Evolutionary conservation across 2,329 filamentous ascomycete genomes (phyloP).

Genomic region (Beauveria asiatica): DNA sequence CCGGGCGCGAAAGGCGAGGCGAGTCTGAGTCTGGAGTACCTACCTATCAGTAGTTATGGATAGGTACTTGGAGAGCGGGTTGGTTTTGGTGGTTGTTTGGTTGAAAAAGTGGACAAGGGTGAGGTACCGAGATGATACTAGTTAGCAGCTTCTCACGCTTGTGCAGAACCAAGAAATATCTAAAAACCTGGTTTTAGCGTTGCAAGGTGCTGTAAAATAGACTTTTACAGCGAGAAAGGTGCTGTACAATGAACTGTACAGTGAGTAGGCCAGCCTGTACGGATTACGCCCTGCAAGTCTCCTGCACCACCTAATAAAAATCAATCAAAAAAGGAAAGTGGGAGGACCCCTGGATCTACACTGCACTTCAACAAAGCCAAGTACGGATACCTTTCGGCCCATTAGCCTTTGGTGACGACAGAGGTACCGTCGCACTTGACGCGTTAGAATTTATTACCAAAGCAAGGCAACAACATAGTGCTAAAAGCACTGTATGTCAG

Average conservation of each 20-base stretch:
- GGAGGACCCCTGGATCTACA: conserved; percentile 4
- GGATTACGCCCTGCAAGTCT: neutral
- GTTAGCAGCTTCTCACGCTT: neutral
- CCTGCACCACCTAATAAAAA: neutral
- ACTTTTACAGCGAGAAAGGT: neutral
- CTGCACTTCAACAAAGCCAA: neutral
- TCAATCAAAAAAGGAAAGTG: neutral
- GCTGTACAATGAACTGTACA: neutral
- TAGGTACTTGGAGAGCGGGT: neutral
- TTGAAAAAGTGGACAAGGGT: neutral
- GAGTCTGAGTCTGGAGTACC: neutral
- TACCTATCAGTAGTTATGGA: neutral
- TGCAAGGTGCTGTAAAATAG: neutral
- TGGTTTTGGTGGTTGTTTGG: neutral
- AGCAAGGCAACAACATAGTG: neutral
- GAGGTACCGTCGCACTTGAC: conserved; percentile 3
- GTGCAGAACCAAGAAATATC: neutral
- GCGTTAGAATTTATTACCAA: neutral
- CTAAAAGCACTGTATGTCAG: neutral
- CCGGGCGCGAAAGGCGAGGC: neutral
- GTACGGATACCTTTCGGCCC: neutral
- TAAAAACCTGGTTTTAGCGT: neutral
- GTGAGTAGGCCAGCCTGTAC: too few relatives aligned
- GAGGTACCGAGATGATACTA: neutral
- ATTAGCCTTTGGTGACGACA: neutral